Base-by-base conservation (phyloP, 2,329 filamentous ascomycete species). In the Botrytis elliptica region DNA sequence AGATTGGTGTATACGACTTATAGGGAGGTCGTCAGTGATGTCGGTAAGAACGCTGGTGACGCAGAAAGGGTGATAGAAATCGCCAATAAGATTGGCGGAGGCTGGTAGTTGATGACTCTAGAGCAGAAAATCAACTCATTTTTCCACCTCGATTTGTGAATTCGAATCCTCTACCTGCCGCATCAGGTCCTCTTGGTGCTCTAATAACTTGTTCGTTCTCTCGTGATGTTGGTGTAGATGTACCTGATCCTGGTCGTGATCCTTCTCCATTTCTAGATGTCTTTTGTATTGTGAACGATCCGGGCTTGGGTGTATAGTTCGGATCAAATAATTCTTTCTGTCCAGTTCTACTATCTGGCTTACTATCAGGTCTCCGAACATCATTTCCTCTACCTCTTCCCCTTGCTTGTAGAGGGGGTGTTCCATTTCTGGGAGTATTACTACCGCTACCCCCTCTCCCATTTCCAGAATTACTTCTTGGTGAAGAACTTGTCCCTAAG, bases 1-100 rank as follows among this genome's bases (percentile, higher is more conserved):
- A 93, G 88, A 81, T 85, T 99, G 80, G 89, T 90, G 73, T 93
- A 92, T 82, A 99, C 96, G 73, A 97, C 90, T 70, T 99, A 93
- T 84, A 90, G 96, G 76, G 91, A 95, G 83, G 95, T 99, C 36
- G 91, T 98, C 79, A 98, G 95, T 84, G 94, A 98, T 81, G 94
- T 99, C 62, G 96, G 96, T 69, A 97, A 96, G 84, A 84, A 88
- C 81, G 80, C 85, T 82, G 85, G 86, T 74, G 92, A 94, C 81
- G 91, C 93, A 62, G 92, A 97, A 80, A 89, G 91, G 74, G 95
- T 97, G 59, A 92, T 94, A 74, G 94, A 96, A 80, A 86, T 99
- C 80, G 95, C 95, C 65, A 91, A 94, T 73, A 96, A 94, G 83
- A 93, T 95, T 78, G 96, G 95, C 71, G 96, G 96, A 71, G 96